A percentile compares a stretch with the other conserved stretches of the same genome.
phyloP scores from a whole-genome alignment of 768 basidiomycete genomes.

The Leccinum olivaceopallidum region DNA sequence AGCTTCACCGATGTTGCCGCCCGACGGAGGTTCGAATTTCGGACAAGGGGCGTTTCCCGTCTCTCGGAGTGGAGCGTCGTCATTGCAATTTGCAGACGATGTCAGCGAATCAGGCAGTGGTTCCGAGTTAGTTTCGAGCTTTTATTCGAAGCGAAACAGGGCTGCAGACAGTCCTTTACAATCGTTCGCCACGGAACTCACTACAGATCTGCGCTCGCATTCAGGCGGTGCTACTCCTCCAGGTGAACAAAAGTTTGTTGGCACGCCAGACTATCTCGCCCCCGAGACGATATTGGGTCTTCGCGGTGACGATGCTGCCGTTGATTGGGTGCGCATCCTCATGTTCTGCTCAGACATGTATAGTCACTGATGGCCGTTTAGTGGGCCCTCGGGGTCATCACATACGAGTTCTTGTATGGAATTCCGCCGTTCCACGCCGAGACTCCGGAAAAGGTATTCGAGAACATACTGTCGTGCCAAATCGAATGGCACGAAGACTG shows the following conservation, averaged over 20 bases:
- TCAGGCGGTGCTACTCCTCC: conserved; percentile 61
- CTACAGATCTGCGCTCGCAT: conserved; percentile 81
- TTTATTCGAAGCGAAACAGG: conserved; percentile 53
- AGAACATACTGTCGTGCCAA: conserved; percentile 93
- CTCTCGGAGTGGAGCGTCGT: conserved; percentile 61
- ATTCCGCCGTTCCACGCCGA: conserved; percentile 98
- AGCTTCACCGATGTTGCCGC: conserved; percentile 69
- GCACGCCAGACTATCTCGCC: conserved; percentile 96
- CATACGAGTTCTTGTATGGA: conserved; percentile 97
- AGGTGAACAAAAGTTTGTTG: conserved; percentile 92
- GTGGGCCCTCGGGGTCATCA: conserved; percentile 99
- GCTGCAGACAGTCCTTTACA: conserved; percentile 76
- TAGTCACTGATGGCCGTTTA: conserved; percentile 35
- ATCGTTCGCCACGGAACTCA: conserved; percentile 84
- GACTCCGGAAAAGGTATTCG: conserved; percentile 95
- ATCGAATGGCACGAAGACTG: conserved; percentile 97
- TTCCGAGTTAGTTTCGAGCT: conserved; percentile 69
- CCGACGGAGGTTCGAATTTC: conserved; percentile 82
- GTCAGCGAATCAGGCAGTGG: conserved; percentile 81
- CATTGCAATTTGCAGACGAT: conserved; percentile 77
- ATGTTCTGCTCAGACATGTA: conserved; percentile 9
- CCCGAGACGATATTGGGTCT: conserved; percentile 95
- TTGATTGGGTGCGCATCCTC: conserved; percentile 83
- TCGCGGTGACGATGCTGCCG: conserved; percentile 90
- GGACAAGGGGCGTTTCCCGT: conserved; percentile 61